Conservation (phyloP, 2,329 filamentous ascomycete genomes). For the Didymellaceae sp. region DNA sequence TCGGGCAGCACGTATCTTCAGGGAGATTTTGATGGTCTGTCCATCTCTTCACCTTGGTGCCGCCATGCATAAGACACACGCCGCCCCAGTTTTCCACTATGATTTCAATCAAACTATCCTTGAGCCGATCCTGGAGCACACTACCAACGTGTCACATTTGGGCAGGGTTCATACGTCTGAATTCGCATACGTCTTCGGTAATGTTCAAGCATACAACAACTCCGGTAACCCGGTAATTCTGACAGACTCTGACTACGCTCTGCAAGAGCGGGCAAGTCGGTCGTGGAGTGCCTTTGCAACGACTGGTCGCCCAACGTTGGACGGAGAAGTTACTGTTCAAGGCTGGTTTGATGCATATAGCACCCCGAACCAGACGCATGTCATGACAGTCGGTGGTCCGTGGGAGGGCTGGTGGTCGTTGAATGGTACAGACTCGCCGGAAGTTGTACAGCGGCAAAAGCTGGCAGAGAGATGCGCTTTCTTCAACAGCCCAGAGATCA, state of each 20-base stretch:
- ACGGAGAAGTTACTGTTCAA: conserved; percentile 21
- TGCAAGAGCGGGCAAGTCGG: conserved; percentile 51
- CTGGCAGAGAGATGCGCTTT: conserved; percentile 57
- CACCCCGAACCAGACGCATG: conserved; percentile 24
- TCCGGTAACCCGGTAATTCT: conserved; percentile 45
- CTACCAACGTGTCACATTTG: conserved; percentile 46
- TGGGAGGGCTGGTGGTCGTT: conserved; percentile 53
- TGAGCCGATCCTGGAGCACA: conserved; percentile 50
- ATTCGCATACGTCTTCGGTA: conserved; percentile 60
- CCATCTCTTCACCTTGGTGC: conserved; percentile 54
- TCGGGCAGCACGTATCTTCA: conserved; percentile 57
- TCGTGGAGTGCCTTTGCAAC: conserved; percentile 58
- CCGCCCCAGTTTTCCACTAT: conserved; percentile 56
- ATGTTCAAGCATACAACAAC: conserved; percentile 51
- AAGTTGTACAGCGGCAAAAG: conserved; percentile 46
- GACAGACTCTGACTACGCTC: conserved; percentile 49
- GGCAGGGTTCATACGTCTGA: conserved; percentile 61
- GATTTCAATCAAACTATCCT: conserved; percentile 63
- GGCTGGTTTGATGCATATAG: conserved; percentile 13
- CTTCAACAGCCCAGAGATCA: conserved; percentile 54
- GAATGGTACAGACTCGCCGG: conserved; percentile 43
- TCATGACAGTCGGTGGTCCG: conserved; percentile 52
- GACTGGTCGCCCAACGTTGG: conserved; percentile 26
- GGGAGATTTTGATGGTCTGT: conserved; percentile 61
- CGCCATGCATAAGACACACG: conserved; percentile 48